These are phyloP conservation scores for Solanum infundibuliforme DNA, from an alignment of 257 asterid genomes.

Conservation along the genomic window DNA sequence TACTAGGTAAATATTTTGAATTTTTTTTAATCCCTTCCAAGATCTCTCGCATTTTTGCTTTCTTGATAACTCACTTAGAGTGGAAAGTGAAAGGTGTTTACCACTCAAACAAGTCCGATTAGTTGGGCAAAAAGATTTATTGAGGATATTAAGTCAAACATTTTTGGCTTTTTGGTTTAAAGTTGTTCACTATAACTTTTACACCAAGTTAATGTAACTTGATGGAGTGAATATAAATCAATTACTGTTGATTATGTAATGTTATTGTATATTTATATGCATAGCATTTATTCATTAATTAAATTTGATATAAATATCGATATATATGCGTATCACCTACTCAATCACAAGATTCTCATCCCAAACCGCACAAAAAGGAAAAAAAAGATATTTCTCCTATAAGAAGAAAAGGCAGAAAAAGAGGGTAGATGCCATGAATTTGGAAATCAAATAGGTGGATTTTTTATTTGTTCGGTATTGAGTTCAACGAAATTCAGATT, in stretches of 20 bases:
- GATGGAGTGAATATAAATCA: background rate
- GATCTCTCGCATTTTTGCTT: too few relatives aligned
- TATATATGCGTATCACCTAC: background rate
- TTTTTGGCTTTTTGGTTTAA: background rate
- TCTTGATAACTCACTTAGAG: too few relatives aligned
- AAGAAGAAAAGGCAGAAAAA: background rate
- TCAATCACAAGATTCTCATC: background rate
- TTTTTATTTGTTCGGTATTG: background rate
- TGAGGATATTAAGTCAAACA: background rate
- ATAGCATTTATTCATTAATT: too few relatives aligned
- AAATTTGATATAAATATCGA: too few relatives aligned
- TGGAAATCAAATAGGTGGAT: background rate
- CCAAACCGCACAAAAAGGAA: background rate
- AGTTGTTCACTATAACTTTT: background rate
- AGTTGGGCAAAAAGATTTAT: background rate
- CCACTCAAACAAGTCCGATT: accelerated
- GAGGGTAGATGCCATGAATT: background rate
- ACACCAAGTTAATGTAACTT: background rate
- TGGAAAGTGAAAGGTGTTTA: too few relatives aligned
- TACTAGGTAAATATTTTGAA: background rate
- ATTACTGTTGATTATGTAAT: too few relatives aligned
- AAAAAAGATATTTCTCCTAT: too few relatives aligned
- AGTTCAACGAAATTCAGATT: too few relatives aligned
- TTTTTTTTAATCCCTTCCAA: background rate
- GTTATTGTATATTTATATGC: too few relatives aligned